Conservation (phyloP, 192 early-diverging fungal genomes). For the Linnemannia schmuckeri region DNA sequence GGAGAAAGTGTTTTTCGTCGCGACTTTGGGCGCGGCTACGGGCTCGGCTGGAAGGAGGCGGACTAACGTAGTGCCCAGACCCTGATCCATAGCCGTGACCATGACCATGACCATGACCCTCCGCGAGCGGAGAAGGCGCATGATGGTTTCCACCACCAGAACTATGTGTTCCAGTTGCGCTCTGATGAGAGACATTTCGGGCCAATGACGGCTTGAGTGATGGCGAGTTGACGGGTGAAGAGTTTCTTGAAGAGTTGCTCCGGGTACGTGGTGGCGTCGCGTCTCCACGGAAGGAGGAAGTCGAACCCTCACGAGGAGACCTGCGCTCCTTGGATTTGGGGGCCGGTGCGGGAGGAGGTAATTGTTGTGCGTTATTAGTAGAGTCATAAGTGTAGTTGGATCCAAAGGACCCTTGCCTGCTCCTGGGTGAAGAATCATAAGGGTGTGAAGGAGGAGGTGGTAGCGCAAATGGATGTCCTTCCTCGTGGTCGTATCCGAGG, state of each 20-base stretch:
- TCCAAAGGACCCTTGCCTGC: conserved; percentile 32
- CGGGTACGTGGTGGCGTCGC: conserved; percentile 15
- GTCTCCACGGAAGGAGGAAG: conserved; percentile 13
- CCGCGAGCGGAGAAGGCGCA: conserved; percentile 35
- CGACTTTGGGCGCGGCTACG: conserved; percentile 38
- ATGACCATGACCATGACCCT: conserved; percentile 1
- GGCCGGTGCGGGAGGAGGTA: conserved; percentile 20
- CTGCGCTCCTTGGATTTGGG: conserved; percentile 35
- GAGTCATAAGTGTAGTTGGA: conserved; percentile 14
- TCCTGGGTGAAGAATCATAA: conserved; percentile 5
- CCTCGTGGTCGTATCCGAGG: conserved; percentile 7
- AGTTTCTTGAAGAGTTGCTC: conserved; percentile 37
- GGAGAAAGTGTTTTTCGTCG: conserved; percentile 22
- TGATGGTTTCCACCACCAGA: conserved; percentile 11
- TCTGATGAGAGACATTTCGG: conserved; percentile 9
- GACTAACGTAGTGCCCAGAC: not conserved
- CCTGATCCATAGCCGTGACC: not conserved
- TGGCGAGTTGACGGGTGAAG: conserved; percentile 30
- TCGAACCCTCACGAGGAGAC: conserved; percentile 16
- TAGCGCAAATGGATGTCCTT: not conserved
- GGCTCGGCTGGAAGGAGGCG: conserved; percentile 36
- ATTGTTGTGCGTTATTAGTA: not conserved
- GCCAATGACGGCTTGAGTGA: conserved; percentile 11
- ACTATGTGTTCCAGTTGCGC: not conserved
- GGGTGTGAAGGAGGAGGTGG: not conserved